These are phyloP conservation scores for Gossypium turneri DNA, from an alignment of 345 rosid species.

Conservation along the genomic window DNA sequence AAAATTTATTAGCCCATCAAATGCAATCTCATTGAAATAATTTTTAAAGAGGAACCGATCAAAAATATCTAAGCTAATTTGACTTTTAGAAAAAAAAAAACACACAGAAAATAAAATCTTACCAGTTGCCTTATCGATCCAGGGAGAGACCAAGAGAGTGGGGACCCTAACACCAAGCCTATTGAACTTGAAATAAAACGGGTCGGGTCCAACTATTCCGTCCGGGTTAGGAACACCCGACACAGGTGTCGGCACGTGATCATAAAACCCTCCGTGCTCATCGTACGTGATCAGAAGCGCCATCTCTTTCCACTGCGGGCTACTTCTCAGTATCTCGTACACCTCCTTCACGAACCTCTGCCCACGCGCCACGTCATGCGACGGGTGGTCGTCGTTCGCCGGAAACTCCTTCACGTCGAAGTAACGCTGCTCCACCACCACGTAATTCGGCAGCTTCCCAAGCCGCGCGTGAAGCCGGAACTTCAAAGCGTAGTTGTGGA, in stretches of 20 bases:
- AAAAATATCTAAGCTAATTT: background rate
- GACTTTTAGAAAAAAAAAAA: background rate
- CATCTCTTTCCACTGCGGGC: conserved; percentile 98
- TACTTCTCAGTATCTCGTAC: conserved; percentile 76
- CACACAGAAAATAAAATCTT: conserved; percentile 20
- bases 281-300: conserved; percentile 89
- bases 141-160: conserved; percentile 71
- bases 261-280: conserved; percentile 97
- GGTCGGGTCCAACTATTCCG: conserved; percentile 87
- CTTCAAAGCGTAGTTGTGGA: conserved; percentile 57
- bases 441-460: conserved; percentile 81
- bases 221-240: conserved; percentile 82
- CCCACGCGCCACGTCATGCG: conserved; percentile 85
- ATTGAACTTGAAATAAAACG: conserved; percentile 80
- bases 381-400: conserved; percentile 96
- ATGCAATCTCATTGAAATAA: no score
- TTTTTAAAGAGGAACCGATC: no score
- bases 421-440: conserved; percentile 83
- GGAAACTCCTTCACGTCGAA: conserved; percentile 61
- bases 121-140: conserved; percentile 97
- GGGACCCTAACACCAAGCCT: conserved; percentile 96
- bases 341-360: conserved; percentile 94
- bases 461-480: conserved; percentile 64
- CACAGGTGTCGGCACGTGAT: conserved; percentile 91
- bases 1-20: no score